A percentile compares a stretch with the other conserved stretches of the same genome.
These are phyloP conservation scores for Fragaria ananassa DNA, from an alignment of 306 rosid genomes.

Conservation along the genomic window DNA sequence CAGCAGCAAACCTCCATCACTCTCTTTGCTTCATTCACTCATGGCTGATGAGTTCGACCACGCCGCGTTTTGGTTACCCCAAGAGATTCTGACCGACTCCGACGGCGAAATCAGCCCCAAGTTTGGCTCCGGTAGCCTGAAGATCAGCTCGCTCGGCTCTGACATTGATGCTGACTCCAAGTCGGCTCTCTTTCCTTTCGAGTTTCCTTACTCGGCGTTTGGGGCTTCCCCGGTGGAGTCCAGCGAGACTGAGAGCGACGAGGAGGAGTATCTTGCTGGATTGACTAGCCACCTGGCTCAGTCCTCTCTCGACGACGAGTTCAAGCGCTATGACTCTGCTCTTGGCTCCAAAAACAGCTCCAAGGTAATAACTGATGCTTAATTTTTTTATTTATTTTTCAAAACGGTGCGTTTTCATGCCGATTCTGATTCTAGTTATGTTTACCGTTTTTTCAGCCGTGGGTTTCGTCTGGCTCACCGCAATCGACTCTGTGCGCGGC, in stretches of 20 bases:
- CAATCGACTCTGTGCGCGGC: conserved; percentile 59
- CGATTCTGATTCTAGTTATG: conserved; percentile 5
- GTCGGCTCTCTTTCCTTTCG: conserved; percentile 28
- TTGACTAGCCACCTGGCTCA: conserved; percentile 56
- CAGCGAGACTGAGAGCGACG: conserved; percentile 78
- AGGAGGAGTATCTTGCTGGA: conserved; percentile 61
- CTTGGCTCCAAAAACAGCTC: conserved; percentile 25
- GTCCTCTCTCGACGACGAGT: conserved; percentile 38
- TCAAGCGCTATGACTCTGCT: not conserved
- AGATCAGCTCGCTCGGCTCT: not conserved
- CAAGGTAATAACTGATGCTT: conserved; percentile 29
- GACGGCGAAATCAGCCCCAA: conserved; percentile 10
- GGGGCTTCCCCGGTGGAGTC: conserved; percentile 50
- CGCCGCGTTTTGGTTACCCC: conserved; percentile 77
- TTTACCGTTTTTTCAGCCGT: conserved; percentile 17
- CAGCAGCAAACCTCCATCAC: conserved; percentile 9
- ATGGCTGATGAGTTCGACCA: conserved; percentile 62
- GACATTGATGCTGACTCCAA: not conserved
- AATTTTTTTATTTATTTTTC: not conserved
- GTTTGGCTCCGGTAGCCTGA: not conserved
- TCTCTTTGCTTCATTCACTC: not conserved
- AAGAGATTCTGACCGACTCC: conserved; percentile 65
- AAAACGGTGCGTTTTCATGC: not conserved
- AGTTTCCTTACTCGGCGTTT: conserved; percentile 33
- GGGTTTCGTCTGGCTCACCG: conserved; percentile 44